A percentile compares a stretch with the other conserved stretches of the same genome.
Conservation (phyloP, 2,329 filamentous ascomycete species). For the Chrysoporthe deuterocubensis region DNA sequence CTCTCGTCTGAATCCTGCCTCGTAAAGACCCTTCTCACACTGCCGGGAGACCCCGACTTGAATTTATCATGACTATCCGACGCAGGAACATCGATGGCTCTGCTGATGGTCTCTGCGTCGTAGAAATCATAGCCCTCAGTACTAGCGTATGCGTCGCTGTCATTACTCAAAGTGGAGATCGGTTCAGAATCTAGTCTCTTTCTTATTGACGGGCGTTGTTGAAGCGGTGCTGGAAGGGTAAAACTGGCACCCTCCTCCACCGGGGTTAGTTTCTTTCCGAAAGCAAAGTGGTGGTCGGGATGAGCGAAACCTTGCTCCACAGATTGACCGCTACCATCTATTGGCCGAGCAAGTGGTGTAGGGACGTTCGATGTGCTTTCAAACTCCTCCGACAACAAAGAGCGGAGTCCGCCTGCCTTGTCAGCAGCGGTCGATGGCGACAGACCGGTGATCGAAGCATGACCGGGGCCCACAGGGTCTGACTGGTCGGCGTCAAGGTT, state of each 20-base stretch:
- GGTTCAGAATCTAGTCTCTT: conserved; percentile 55
- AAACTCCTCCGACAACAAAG: conserved; percentile 58
- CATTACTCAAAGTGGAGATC: conserved; percentile 55
- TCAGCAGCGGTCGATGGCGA: conserved; percentile 41
- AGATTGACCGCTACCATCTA: conserved; percentile 41
- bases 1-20: conserved; percentile 64
- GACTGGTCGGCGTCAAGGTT: conserved; percentile 10
- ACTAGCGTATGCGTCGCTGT: conserved; percentile 53
- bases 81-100: conserved; percentile 57
- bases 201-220: conserved; percentile 35
- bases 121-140: conserved; percentile 71
- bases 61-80: conserved; percentile 45
- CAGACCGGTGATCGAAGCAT: conserved; percentile 21
- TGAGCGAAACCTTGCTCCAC: conserved; percentile 32
- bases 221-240: conserved; percentile 49
- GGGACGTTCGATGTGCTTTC: conserved; percentile 67
- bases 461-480: background rate
- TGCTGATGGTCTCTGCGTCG: conserved; percentile 57
- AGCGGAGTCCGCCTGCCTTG: conserved; percentile 42
- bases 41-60: conserved; percentile 39
- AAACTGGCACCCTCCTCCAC: conserved; percentile 57
- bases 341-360: conserved; percentile 61
- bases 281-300: conserved; percentile 34
- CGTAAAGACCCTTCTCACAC: conserved; percentile 35
- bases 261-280: conserved; percentile 48